These are phyloP conservation scores for Isoetes taiwanensis DNA, from an alignment of 75 land plant genomes.

Conservation along the genomic window DNA sequence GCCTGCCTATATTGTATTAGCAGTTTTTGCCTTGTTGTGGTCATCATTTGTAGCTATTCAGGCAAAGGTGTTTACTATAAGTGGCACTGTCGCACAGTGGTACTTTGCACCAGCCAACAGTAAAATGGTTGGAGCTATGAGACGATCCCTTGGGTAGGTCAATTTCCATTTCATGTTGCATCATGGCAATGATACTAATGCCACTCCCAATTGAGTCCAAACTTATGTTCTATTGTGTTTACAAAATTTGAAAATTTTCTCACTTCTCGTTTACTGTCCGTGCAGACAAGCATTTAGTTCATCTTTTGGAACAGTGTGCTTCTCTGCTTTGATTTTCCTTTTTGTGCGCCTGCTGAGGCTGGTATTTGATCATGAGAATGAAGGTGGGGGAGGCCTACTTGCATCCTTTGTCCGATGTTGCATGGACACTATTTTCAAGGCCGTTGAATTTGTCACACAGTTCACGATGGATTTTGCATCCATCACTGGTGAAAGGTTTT, in stretches of 20 bases:
- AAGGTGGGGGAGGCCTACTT: constrained; percentile 36
- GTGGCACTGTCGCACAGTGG: constrained; percentile 90
- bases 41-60: constrained; percentile 45
- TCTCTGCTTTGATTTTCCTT: constrained; percentile 63
- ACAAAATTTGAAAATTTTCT: too few relatives aligned
- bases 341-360: constrained; percentile 53
- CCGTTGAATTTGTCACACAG: constrained; percentile 82
- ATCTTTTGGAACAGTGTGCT: constrained; percentile 86
- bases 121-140: constrained; percentile 28
- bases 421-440: constrained; percentile 37
- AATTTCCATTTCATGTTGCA: background rate
- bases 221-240: background rate
- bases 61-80: constrained; percentile 68
- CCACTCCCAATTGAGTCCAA: background rate
- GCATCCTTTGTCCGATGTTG: constrained; percentile 46
- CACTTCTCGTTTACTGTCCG: constrained; percentile 4
- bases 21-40: constrained; percentile 73
- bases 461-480: constrained; percentile 95
- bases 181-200: too few relatives aligned
- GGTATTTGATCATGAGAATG: constrained; percentile 54
- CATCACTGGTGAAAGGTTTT: constrained; percentile 87
- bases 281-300: constrained; percentile 94
- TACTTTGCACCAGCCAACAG: constrained; percentile 52
- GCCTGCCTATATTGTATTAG: constrained; percentile 58
- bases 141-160: constrained; percentile 59